These are phyloP conservation scores for Rhinocladiella mackenziei DNA, from an alignment of 2,329 filamentous ascomycete species.

Conservation along the genomic window DNA sequence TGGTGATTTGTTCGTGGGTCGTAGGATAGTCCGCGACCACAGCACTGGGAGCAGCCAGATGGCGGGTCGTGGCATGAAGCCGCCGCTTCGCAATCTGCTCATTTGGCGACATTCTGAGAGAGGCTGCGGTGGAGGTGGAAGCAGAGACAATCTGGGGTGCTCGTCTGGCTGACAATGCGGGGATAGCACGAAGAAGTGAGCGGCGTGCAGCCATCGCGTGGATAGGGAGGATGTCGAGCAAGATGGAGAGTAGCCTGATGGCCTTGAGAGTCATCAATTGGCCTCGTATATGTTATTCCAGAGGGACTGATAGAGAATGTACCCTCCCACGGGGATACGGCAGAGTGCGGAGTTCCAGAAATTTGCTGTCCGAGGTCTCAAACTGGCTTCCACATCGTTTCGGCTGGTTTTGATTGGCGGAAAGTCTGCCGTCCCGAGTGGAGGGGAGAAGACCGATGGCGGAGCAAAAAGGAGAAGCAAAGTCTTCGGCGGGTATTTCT, in stretches of 20 bases:
- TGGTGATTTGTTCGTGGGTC: constrained; percentile 53
- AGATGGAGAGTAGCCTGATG: background rate
- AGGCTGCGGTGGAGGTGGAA: constrained; percentile 4
- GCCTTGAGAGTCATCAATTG: background rate
- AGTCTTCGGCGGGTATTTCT: no score
- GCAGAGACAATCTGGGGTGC: constrained; percentile 15
- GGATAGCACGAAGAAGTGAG: constrained; percentile 24
- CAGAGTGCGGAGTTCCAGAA: no score
- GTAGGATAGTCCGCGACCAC: constrained; percentile 53
- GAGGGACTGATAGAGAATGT: no score
- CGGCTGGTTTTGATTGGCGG: background rate
- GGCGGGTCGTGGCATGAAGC: constrained; percentile 54
- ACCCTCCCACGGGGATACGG: no score
- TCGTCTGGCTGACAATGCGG: constrained; percentile 26
- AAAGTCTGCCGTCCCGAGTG: background rate
- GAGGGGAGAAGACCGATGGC: constrained; percentile 6
- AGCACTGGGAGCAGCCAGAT: constrained; percentile 50
- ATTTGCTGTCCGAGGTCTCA: no score
- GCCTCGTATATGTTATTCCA: no score
- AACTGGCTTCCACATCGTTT: no score
- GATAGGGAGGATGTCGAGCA: background rate
- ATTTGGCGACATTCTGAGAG: constrained; percentile 27
- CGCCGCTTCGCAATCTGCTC: constrained; percentile 26
- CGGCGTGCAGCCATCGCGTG: constrained; percentile 26
- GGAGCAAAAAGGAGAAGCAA: no score